Percentiles rank a stretch among this genome's conserved stretches.
Conservation (phyloP, 164 flowering plant genomes). For the Warburgia ugandensis region DNA sequence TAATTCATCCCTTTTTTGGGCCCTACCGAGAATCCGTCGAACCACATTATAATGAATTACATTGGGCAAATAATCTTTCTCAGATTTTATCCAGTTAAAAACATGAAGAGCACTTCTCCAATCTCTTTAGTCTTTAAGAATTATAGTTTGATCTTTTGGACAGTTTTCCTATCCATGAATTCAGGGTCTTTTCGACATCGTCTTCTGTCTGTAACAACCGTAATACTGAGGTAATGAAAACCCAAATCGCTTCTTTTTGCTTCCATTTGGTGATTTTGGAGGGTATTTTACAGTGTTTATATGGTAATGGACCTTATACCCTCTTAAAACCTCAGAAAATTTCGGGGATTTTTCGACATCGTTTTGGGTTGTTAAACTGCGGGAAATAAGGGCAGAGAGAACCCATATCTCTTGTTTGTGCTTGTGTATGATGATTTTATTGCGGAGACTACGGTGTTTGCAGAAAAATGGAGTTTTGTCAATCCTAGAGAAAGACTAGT, state of each 20-base stretch:
- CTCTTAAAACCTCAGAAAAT: too few species aligned
- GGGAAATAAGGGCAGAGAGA: too few species aligned
- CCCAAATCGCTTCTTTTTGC: conserved; percentile 42
- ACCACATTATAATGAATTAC: conserved; percentile 85
- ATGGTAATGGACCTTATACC: too few species aligned
- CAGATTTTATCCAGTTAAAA: conserved; percentile 71
- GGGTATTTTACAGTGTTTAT: conserved; percentile 24
- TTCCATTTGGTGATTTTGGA: conserved; percentile 12
- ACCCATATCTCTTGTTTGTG: too few species aligned
- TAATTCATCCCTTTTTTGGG: conserved; percentile 78
- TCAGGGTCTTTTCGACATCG: conserved; percentile 40
- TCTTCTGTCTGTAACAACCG: conserved; percentile 35
- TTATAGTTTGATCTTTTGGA: conserved; percentile 78
- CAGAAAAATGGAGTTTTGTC: too few species aligned
- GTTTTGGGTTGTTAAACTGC: too few species aligned
- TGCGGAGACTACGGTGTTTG: too few species aligned
- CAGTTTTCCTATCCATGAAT: conserved; percentile 36
- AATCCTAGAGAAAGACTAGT: conserved; percentile 20
- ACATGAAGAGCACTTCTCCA: conserved; percentile 56
- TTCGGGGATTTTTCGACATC: too few species aligned
- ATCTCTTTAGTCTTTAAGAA: conserved; percentile 66
- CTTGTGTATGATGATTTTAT: too few species aligned
- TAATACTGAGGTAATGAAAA: conserved; percentile 54
- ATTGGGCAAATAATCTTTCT: conserved; percentile 62
- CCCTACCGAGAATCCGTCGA: conserved; percentile 65